These are phyloP conservation scores for Diaporthe sp. DNA, from an alignment of 2,329 filamentous ascomycete genomes.

Conservation along the genomic window DNA sequence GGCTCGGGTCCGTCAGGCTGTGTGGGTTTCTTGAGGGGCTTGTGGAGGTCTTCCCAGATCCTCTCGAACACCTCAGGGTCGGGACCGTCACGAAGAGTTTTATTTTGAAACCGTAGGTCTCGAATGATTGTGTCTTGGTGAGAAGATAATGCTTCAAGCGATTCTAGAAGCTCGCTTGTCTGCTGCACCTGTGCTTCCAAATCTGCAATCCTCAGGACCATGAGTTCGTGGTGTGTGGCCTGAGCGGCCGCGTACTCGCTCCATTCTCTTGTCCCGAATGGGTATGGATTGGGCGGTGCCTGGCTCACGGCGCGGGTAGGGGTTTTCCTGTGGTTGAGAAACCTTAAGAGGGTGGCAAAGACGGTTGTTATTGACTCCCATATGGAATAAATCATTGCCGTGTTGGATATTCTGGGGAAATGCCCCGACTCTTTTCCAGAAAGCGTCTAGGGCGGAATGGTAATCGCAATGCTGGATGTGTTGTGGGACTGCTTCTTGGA, in stretches of 20 bases:
- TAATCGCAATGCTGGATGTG: neutral
- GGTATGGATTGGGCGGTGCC: neutral
- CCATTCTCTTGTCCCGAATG: neutral
- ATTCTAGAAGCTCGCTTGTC: neutral
- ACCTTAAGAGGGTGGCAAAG: neutral
- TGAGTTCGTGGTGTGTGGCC: neutral
- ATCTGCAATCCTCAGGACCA: neutral
- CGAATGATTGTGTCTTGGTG: neutral
- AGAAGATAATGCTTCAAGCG: neutral
- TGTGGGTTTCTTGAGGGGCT: neutral
- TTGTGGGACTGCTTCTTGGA: neutral
- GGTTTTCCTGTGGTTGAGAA: neutral
- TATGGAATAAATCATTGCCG: neutral
- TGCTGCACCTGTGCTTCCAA: constrained; percentile 7
- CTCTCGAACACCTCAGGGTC: neutral
- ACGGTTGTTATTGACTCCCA: neutral
- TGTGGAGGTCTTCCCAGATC: neutral
- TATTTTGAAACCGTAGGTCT: neutral
- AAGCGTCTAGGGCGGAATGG: neutral
- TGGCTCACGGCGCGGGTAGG: neutral
- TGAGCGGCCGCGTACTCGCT: neutral
- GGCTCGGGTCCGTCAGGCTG: neutral
- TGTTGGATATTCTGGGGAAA: neutral
- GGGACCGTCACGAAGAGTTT: neutral
- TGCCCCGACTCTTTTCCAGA: neutral